These are phyloP conservation scores for Vanrija pseudolonga DNA, from an alignment of 1,284 basidiomycete species.

Conservation along the genomic window DNA sequence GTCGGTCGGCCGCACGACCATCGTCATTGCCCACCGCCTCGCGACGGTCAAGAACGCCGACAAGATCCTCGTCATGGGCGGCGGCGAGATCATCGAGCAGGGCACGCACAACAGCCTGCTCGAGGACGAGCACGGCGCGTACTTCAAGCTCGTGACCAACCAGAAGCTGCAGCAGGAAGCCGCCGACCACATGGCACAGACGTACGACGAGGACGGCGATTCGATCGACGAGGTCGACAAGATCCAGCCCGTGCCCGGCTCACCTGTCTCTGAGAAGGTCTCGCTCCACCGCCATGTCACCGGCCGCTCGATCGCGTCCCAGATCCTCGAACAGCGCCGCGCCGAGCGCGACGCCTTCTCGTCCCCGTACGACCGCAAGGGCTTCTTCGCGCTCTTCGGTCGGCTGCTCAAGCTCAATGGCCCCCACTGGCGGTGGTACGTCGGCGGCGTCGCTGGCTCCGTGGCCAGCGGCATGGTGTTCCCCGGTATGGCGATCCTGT, in stretches of 20 bases:
- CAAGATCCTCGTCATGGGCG: slow-evolving; percentile 83
- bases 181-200: neutral
- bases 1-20: slow-evolving; percentile 57
- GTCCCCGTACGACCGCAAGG: neutral
- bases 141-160: slow-evolving; percentile 37
- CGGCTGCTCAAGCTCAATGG: slow-evolving; percentile 29
- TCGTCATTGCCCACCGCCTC: slow-evolving; percentile 53
- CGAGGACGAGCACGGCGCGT: slow-evolving; percentile 56
- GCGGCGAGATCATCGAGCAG: slow-evolving; percentile 73
- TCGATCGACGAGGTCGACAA: neutral
- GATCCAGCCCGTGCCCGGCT: neutral
- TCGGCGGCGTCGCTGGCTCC: slow-evolving; percentile 35
- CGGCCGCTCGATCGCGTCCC: neutral
- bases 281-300: neutral
- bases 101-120: slow-evolving; percentile 79
- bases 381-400: neutral
- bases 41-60: slow-evolving; percentile 53
- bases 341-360: neutral
- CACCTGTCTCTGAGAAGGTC: neutral
- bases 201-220: neutral
- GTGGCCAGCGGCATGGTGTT: slow-evolving; percentile 66
- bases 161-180: slow-evolving; percentile 34
- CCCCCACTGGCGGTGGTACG: slow-evolving; percentile 42
- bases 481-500: slow-evolving; percentile 79
- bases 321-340: neutral